These are phyloP conservation scores for Eragrostis nindensis DNA, from an alignment of 176 grass and related monocot genomes.

Conservation along the genomic window DNA sequence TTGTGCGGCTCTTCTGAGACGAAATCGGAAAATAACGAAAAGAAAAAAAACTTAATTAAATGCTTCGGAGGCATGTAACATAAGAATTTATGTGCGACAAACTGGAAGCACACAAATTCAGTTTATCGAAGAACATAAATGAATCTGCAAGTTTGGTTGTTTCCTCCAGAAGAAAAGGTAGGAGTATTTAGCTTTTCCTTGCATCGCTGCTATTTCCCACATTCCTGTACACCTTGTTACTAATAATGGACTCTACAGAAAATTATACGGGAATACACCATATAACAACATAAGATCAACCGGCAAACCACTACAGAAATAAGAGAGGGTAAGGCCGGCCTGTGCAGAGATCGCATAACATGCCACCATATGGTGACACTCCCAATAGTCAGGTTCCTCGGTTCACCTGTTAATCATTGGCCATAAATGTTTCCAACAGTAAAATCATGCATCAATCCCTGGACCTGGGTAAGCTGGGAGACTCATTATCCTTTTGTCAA, in stretches of 20 bases:
- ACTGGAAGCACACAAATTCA: no score
- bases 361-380: not conserved
- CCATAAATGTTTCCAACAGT: no score
- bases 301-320: constrained; percentile 5
- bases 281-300: not conserved
- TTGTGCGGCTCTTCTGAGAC: no score
- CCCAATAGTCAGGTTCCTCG: no score
- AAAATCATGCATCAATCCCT: constrained; percentile 69
- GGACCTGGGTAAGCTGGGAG: constrained; percentile 88
- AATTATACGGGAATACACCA: not conserved
- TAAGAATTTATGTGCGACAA: no score
- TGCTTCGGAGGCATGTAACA: no score
- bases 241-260: not conserved
- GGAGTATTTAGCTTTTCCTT: not conserved
- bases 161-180: no score
- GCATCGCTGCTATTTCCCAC: not conserved
- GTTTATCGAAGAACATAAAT: no score
- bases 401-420: no score
- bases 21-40: no score
- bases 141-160: no score
- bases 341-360: not conserved
- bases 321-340: not conserved
- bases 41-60: no score
- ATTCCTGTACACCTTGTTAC: not conserved
- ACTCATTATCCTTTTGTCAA: constrained; percentile 86